Percentiles rank a stretch among this genome's conserved stretches.
phyloP scores from a whole-genome alignment of 2,329 filamentous ascomycete genomes.

The Xylariaceae sp. region DNA sequence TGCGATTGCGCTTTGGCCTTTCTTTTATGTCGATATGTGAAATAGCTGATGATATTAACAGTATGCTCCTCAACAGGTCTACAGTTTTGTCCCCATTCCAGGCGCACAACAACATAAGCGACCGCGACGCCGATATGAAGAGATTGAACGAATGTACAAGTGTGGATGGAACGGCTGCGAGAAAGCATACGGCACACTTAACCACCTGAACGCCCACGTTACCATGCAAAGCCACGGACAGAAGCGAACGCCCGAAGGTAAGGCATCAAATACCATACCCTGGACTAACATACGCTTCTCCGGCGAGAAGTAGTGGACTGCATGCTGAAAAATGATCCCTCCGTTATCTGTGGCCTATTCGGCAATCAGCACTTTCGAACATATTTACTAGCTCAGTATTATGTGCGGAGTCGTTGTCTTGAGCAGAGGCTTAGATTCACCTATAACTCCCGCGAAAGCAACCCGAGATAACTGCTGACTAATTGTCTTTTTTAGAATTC shows the following conservation, averaged over 20 bases:
- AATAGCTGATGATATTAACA: conserved; percentile 34
- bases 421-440: too few relatives aligned
- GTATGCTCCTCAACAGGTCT: conserved; percentile 63
- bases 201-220: conserved; percentile 96
- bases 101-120: conserved; percentile 97
- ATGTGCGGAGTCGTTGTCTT: too few relatives aligned
- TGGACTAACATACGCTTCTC: too few relatives aligned
- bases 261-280: conserved; percentile 28
- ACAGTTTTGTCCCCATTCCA: conserved; percentile 96
- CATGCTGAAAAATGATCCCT: too few relatives aligned
- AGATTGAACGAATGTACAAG: conserved; percentile 99
- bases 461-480: too few relatives aligned
- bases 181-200: conserved; percentile 96
- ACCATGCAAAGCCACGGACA: conserved; percentile 97
- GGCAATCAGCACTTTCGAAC: too few relatives aligned
- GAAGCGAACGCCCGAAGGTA: conserved; percentile 97
- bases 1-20: conserved; percentile 2
- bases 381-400: too few relatives aligned
- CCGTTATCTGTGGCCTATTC: too few relatives aligned
- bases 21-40: conserved; percentile 12
- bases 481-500: conserved; percentile 64
- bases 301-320: too few relatives aligned
- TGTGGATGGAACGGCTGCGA: conserved; percentile 98
- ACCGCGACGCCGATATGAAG: conserved; percentile 87
- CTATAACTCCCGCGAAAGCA: too few relatives aligned